Evolutionary conservation across 2,329 filamentous ascomycete species (phyloP).

Genomic region (Exophiala aquamarina): DNA sequence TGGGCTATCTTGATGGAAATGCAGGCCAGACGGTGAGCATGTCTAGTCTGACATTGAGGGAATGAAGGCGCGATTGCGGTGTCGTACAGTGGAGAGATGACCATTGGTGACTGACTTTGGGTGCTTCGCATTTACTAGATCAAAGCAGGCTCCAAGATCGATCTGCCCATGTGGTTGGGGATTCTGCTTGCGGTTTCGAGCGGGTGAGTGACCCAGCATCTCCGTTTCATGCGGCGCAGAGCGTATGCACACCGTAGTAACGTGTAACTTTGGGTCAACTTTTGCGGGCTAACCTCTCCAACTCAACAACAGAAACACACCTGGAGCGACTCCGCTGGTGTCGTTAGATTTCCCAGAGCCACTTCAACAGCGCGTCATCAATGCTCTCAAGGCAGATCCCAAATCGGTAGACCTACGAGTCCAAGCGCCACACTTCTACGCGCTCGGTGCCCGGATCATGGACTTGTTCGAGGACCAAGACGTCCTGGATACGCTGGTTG

Average conservation of each 20-base stretch:
- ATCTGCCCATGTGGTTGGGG: conserved; percentile 89
- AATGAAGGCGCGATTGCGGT: no score
- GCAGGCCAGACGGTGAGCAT: conserved; percentile 60
- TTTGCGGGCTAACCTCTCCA: neutral
- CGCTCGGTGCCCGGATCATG: conserved; percentile 77
- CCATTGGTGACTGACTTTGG: no score
- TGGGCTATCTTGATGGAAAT: conserved; percentile 88
- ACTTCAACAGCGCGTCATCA: conserved; percentile 75
- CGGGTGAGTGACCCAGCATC: conserved; percentile 39
- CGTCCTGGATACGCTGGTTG: conserved; percentile 67
- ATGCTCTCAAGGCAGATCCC: conserved; percentile 87
- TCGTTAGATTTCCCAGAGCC: conserved; percentile 79
- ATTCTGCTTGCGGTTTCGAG: conserved; percentile 79
- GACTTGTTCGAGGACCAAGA: conserved; percentile 91
- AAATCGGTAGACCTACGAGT: conserved; percentile 80
- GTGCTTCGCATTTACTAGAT: conserved; percentile 64
- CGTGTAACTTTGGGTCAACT: no score
- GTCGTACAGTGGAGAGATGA: no score
- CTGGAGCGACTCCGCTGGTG: conserved; percentile 56
- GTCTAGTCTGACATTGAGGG: no score
- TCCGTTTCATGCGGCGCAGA: neutral
- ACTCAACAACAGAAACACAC: conserved; percentile 14
- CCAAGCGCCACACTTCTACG: conserved; percentile 85
- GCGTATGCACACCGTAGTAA: no score
- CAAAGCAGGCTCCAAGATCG: conserved; percentile 75